Evolutionary conservation across 75 land plant genomes (phyloP).

Genomic region (Picea glauca): DNA sequence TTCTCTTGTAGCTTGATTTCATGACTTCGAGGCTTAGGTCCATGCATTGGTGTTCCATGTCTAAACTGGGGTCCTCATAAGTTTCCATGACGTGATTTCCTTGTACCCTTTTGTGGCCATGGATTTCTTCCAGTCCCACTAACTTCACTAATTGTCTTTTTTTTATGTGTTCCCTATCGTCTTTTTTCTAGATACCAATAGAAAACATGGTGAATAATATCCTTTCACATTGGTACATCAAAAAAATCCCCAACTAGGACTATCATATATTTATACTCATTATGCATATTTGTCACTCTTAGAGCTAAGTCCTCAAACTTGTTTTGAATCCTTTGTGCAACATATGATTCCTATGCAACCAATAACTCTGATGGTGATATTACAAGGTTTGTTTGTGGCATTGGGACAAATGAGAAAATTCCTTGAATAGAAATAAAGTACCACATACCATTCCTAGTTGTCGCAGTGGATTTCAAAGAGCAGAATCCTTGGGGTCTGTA

Average conservation of each 20-base stretch:
- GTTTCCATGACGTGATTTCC: slow-evolving; percentile 90
- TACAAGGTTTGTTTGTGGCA: background rate
- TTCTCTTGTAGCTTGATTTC: slow-evolving; percentile 82
- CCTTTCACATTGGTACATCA: slow-evolving; percentile 94
- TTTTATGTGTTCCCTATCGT: slow-evolving; percentile 93
- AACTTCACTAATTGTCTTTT: slow-evolving; percentile 88
- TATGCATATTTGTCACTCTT: slow-evolving; percentile 72
- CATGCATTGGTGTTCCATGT: slow-evolving; percentile 79
- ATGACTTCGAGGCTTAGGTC: slow-evolving; percentile 93
- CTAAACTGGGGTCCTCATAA: slow-evolving; percentile 96
- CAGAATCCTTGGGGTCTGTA: too few species aligned
- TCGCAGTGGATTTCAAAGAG: too few species aligned
- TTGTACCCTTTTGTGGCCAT: slow-evolving; percentile 80
- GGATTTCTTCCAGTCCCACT: slow-evolving; percentile 97
- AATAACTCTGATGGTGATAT: background rate
- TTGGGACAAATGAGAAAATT: slow-evolving; percentile 4
- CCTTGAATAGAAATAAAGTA: background rate
- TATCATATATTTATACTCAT: slow-evolving; percentile 84
- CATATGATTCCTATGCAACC: background rate
- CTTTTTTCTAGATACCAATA: slow-evolving; percentile 95
- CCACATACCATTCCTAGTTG: background rate
- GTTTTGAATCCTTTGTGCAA: slow-evolving; percentile 35
- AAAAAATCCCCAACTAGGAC: slow-evolving; percentile 95
- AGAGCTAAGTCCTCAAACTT: slow-evolving; percentile 60
- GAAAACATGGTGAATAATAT: slow-evolving; percentile 92